phyloP scores from a whole-genome alignment of 139 green algal genomes.

The Penium margaritaceum region DNA sequence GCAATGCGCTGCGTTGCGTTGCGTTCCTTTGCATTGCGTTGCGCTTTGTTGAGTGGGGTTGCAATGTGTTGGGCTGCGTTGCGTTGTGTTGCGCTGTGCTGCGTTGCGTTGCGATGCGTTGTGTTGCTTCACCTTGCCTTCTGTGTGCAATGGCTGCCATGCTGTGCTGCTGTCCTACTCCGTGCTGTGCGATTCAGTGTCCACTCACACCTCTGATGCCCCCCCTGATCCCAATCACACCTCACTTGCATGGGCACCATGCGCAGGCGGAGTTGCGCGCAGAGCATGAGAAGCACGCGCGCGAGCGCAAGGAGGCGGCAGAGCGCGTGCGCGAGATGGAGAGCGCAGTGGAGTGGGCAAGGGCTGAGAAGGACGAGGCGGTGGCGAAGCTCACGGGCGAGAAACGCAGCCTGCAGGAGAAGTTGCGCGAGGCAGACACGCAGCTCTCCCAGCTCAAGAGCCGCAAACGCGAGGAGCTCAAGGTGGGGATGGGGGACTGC shows the following conservation, averaged over 20 bases:
- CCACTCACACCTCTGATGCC: neutral
- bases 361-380: constrained; percentile 9
- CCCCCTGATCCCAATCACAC: neutral
- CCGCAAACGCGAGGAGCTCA: too few species aligned
- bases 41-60: too few species aligned
- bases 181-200: too few species aligned
- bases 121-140: too few species aligned
- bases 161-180: too few species aligned
- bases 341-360: constrained; percentile 5
- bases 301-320: constrained; percentile 15
- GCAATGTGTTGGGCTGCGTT: too few species aligned
- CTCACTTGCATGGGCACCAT: too few species aligned
- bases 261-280: constrained; percentile 43
- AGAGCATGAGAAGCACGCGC: constrained; percentile 3
- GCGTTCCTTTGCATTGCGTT: too few species aligned
- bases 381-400: constrained; percentile 30
- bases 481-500: neutral
- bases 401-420: constrained; percentile 23
- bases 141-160: too few species aligned
- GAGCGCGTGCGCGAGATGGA: constrained; percentile 28
- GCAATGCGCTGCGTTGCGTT: too few species aligned
- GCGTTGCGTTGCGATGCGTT: too few species aligned
- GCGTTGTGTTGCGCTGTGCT: too few species aligned
- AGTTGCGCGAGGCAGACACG: constrained; percentile 33
- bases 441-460: constrained; percentile 9